phyloP scores from a whole-genome alignment of 129 eudicot genomes.

The Pulicaria dysenterica region DNA sequence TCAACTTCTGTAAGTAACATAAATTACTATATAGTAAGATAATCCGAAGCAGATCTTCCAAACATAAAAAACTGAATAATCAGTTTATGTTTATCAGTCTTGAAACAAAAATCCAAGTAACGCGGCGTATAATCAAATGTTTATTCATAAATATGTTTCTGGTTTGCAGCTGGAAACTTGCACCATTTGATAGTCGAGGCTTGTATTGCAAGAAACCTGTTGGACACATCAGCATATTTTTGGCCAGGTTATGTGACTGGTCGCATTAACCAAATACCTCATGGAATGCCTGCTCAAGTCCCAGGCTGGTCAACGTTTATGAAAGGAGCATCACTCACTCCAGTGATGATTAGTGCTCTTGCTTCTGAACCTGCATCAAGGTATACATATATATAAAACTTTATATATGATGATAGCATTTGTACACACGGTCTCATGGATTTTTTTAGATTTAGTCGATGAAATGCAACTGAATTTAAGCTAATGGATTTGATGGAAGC shows the following conservation, averaged over 20 bases:
- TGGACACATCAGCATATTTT: conserved; percentile 88
- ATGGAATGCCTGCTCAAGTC: conserved; percentile 59
- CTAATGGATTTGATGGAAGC: conserved; percentile 94
- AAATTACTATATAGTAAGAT: background rate
- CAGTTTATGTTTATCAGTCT: no score
- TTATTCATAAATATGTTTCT: background rate
- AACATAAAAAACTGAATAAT: no score
- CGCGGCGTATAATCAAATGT: background rate
- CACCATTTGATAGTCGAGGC: conserved; percentile 90
- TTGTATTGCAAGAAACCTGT: conserved; percentile 86
- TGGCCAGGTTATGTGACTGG: conserved; percentile 98
- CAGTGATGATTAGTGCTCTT: conserved; percentile 62
- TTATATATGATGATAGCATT: conserved; percentile 1
- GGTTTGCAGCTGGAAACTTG: conserved; percentile 86
- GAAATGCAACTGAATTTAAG: conserved; percentile 83
- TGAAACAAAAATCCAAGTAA: no score
- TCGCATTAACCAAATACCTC: conserved; percentile 64
- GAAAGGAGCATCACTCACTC: conserved; percentile 75
- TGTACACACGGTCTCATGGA: background rate
- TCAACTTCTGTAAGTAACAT: conserved; percentile 66
- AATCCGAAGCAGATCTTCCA: no score
- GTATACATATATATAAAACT: conserved; percentile 45
- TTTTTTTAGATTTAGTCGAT: conserved; percentile 43
- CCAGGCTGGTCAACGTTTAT: conserved; percentile 96
- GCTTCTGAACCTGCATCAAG: conserved; percentile 95